phyloP scores from a whole-genome alignment of 129 eudicot genomes.

The Scalesia atractyloides region DNA sequence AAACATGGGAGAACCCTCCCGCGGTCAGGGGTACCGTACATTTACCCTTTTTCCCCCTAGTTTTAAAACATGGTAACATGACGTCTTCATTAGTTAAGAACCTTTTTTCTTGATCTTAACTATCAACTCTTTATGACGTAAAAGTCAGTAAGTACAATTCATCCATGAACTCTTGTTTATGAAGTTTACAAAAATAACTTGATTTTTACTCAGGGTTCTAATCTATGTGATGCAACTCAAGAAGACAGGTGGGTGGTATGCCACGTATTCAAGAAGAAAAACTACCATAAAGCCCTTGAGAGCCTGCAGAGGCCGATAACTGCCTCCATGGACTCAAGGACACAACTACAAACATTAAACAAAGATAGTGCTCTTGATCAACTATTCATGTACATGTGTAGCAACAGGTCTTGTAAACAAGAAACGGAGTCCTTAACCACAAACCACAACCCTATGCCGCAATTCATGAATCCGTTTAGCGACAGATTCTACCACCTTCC shows the following conservation, averaged over 20 bases:
- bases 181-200: background rate
- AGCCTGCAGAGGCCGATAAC: slow-evolving; percentile 42
- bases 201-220: slow-evolving; percentile 27
- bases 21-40: too few species aligned
- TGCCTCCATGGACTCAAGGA: slow-evolving; percentile 31
- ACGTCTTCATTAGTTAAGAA: background rate
- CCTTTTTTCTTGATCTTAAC: background rate
- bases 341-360: slow-evolving; percentile 22
- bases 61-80: background rate
- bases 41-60: too few species aligned
- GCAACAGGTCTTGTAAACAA: slow-evolving; percentile 40
- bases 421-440: slow-evolving; percentile 30
- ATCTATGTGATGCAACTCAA: slow-evolving; percentile 34
- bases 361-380: slow-evolving; percentile 62
- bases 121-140: background rate
- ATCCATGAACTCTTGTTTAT: slow-evolving; percentile 10
- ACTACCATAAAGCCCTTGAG: slow-evolving; percentile 38
- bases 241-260: slow-evolving; percentile 50
- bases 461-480: slow-evolving; percentile 22
- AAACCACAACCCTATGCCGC: slow-evolving; percentile 31
- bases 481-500: slow-evolving; percentile 57
- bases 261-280: slow-evolving; percentile 43
- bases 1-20: too few species aligned
- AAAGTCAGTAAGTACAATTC: background rate
- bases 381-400: slow-evolving; percentile 56